Evolutionary conservation across 352 stramenopile species (phyloP).

Genomic region (Albugo candida): DNA sequence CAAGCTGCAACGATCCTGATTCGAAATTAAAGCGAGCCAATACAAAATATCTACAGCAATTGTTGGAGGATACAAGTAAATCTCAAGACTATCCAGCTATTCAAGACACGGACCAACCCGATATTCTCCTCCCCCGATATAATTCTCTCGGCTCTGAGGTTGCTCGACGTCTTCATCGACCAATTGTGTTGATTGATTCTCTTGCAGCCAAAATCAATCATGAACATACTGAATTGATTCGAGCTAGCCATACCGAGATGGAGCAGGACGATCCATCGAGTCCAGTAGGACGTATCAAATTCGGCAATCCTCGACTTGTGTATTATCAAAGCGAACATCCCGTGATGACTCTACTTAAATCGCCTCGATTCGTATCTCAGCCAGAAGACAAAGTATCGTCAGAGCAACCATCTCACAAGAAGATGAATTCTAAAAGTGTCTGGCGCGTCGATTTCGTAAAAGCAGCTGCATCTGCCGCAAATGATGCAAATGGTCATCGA

Average conservation of each 20-base stretch:
- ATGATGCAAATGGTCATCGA: no score
- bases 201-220: constrained; percentile 28
- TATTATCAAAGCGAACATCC: constrained; percentile 16
- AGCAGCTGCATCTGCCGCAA: no score
- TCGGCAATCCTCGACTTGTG: constrained; percentile 26
- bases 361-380: no score
- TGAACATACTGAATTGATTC: constrained; percentile 24
- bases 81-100: no score
- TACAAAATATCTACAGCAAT: constrained; percentile 2
- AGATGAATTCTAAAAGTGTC: no score
- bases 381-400: no score
- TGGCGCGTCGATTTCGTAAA: no score
- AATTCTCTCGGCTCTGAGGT: constrained; percentile 46
- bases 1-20: no score
- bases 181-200: constrained; percentile 29
- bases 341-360: constrained; percentile 17
- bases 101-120: constrained; percentile 10
- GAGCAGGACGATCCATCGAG: constrained; percentile 14
- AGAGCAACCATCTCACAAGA: no score
- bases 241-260: constrained; percentile 6
- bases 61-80: constrained; percentile 3
- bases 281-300: constrained; percentile 18
- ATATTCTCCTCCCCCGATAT: constrained; percentile 30
- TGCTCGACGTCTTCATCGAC: constrained; percentile 13
- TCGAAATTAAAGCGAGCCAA: no score